phyloP scores from a whole-genome alignment of 805 yeast species.

The Sugiyamaella chiloensis region DNA sequence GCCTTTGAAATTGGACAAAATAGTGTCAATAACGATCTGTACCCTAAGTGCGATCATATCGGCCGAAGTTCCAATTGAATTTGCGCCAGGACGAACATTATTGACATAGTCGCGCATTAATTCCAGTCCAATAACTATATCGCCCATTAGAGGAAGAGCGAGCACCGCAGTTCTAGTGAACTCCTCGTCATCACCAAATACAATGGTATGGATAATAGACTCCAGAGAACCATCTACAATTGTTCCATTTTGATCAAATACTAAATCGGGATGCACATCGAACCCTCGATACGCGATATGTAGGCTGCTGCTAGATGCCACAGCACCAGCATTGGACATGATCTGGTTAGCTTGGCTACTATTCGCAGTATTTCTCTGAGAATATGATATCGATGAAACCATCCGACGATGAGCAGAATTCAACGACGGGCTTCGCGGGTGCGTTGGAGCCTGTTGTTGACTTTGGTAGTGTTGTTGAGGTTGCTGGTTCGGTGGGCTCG shows the following conservation, averaged over 20 bases:
- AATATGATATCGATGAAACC: neutral
- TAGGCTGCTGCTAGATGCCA: neutral
- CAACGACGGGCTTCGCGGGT: neutral
- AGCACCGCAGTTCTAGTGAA: conserved; percentile 44
- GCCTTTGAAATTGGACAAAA: conserved; percentile 62
- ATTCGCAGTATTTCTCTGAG: neutral
- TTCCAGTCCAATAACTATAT: conserved; percentile 42
- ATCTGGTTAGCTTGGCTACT: neutral
- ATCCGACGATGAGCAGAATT: neutral
- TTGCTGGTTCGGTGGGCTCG: conserved; percentile 11
- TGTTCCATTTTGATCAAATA: conserved; percentile 47
- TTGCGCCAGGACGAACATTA: conserved; percentile 3
- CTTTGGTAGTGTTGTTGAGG: neutral
- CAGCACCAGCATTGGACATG: neutral
- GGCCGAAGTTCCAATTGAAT: conserved; percentile 25
- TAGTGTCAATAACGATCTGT: conserved; percentile 50
- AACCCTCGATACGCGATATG: conserved; percentile 20
- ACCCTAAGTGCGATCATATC: conserved; percentile 51
- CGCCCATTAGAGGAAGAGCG: conserved; percentile 55
- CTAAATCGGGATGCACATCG: conserved; percentile 60
- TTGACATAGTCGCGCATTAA: conserved; percentile 44
- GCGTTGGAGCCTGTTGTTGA: neutral
- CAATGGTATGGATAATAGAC: conserved; percentile 69
- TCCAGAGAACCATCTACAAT: conserved; percentile 59
- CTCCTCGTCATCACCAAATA: conserved; percentile 48